phyloP scores from a whole-genome alignment of 495 filamentous ascomycete species.

The Parachaetomium inaequale region DNA sequence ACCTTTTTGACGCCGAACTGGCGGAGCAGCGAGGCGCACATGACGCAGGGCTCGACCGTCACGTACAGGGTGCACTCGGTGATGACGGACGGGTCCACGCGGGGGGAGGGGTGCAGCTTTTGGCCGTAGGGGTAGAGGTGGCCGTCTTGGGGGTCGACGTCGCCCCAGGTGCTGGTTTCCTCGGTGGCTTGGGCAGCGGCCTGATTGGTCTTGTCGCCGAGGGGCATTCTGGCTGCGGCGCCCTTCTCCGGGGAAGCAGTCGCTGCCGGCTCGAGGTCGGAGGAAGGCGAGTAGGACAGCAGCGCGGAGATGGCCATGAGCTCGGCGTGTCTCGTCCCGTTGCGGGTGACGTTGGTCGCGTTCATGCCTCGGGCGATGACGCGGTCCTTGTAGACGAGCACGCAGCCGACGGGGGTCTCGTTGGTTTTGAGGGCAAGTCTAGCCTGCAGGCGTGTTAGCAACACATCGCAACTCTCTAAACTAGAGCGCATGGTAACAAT shows the following conservation, averaged over 20 bases:
- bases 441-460: constrained; percentile 49
- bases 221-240: constrained; percentile 6
- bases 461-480: not conserved
- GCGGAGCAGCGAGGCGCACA: constrained; percentile 91
- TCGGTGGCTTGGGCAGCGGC: not conserved
- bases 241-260: constrained; percentile 2
- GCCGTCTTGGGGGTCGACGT: constrained; percentile 42
- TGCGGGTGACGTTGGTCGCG: constrained; percentile 79
- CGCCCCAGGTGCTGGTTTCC: constrained; percentile 37
- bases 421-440: constrained; percentile 72
- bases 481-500: not conserved
- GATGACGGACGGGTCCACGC: constrained; percentile 54
- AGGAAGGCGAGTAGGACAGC: constrained; percentile 32
- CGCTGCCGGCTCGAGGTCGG: constrained; percentile 19
- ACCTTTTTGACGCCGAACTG: constrained; percentile 79
- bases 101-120: constrained; percentile 45
- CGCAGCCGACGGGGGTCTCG: constrained; percentile 95
- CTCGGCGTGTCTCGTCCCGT: constrained; percentile 93
- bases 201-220: constrained; percentile 25
- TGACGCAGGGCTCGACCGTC: constrained; percentile 95
- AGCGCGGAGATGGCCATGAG: constrained; percentile 74
- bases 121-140: constrained; percentile 50
- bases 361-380: constrained; percentile 91
- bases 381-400: constrained; percentile 69
- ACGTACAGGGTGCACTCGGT: constrained; percentile 80